Conservation (phyloP, 1,284 basidiomycete species). For the Malassezia nana region DNA sequence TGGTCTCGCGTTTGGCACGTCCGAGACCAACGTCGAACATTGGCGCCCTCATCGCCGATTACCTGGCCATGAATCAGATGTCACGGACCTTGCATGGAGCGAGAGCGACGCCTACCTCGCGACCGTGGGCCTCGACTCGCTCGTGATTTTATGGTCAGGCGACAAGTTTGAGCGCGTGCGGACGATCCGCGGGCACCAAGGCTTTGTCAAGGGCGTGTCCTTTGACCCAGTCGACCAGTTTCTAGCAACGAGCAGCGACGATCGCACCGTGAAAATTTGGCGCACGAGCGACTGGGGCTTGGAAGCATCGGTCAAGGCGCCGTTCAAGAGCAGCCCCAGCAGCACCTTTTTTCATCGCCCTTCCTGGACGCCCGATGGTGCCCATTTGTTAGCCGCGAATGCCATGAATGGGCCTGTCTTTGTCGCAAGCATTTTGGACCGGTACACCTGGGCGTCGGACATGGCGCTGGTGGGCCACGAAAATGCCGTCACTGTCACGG, state of each 20-base stretch:
- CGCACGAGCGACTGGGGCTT: slow-evolving; percentile 80
- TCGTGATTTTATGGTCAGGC: slow-evolving; percentile 70
- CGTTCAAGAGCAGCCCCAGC: slow-evolving; percentile 84
- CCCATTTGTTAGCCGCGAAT: slow-evolving; percentile 89
- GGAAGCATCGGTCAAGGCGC: slow-evolving; percentile 72
- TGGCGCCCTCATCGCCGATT: slow-evolving; percentile 89
- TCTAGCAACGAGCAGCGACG: slow-evolving; percentile 70
- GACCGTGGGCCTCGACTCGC: slow-evolving; percentile 83
- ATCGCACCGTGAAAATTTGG: slow-evolving; percentile 93
- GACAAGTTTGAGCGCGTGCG: slow-evolving; percentile 52
- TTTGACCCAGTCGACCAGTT: slow-evolving; percentile 97
- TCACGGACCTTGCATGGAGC: slow-evolving; percentile 91
- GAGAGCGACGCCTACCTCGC: slow-evolving; percentile 70
- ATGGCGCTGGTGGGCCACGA: slow-evolving; percentile 84
- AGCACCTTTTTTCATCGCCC: slow-evolving; percentile 88
- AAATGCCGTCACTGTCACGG: slow-evolving; percentile 79
- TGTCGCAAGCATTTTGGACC: slow-evolving; percentile 84
- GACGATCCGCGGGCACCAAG: slow-evolving; percentile 78
- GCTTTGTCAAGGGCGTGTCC: slow-evolving; percentile 95
- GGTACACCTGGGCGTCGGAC: slow-evolving; percentile 54
- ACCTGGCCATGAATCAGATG: slow-evolving; percentile 72
- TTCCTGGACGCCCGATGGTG: slow-evolving; percentile 98
- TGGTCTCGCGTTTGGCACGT: slow-evolving; percentile 34
- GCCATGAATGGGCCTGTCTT: slow-evolving; percentile 97
- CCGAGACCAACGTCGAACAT: slow-evolving; percentile 61